A percentile compares a stretch with the other conserved stretches of the same genome.
These are phyloP conservation scores for Colletotrichum orbiculare DNA, from an alignment of 2,329 filamentous ascomycete species.

Conservation along the genomic window DNA sequence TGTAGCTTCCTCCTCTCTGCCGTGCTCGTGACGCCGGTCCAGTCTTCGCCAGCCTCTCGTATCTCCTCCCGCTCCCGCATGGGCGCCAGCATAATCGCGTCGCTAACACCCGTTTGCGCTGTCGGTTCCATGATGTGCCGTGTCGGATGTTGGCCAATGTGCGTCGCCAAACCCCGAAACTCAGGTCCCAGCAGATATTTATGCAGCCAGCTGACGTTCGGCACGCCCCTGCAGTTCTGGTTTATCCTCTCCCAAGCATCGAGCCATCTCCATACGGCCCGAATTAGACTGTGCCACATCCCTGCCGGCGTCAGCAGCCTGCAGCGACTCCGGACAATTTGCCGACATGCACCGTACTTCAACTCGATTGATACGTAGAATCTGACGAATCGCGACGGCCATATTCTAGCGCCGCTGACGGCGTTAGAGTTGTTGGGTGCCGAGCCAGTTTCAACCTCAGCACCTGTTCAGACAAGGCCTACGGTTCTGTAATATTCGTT, in stretches of 20 bases:
- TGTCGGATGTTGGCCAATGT: not conserved
- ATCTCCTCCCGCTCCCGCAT: not conserved
- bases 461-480: too few species aligned
- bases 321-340: not conserved
- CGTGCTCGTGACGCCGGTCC: slow-evolving; percentile 44
- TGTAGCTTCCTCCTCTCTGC: slow-evolving; percentile 28
- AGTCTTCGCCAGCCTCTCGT: slow-evolving; percentile 41
- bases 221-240: not conserved
- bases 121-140: not conserved
- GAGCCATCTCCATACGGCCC: not conserved
- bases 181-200: not conserved
- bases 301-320: slow-evolving; percentile 6
- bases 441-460: too few species aligned
- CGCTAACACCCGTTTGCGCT: not conserved
- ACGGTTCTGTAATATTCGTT: too few species aligned
- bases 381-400: not conserved
- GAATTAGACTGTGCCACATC: not conserved
- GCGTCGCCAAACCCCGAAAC: not conserved
- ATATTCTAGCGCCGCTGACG: too few species aligned
- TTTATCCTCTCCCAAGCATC: not conserved
- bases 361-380: not conserved
- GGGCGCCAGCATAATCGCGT: not conserved
- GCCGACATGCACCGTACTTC: not conserved
- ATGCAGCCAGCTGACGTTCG: not conserved
- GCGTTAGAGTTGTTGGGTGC: too few species aligned